These are phyloP conservation scores for Cladochytrium replicatum DNA, from an alignment of 192 early-diverging fungal species.

Conservation along the genomic window DNA sequence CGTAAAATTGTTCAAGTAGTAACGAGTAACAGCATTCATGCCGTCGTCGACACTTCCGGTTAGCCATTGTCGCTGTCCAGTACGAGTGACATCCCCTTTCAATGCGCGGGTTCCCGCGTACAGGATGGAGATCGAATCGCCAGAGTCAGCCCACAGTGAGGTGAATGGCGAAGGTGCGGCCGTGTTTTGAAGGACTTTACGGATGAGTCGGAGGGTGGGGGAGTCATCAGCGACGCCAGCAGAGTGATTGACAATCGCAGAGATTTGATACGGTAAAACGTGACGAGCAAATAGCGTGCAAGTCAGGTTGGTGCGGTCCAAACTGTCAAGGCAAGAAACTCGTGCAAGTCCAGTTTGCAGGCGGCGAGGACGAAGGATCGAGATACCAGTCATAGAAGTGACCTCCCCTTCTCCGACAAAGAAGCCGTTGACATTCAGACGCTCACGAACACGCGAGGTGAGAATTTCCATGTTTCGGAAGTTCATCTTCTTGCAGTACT, in stretches of 20 bases:
- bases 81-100: constrained; percentile 37
- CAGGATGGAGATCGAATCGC: constrained; percentile 39
- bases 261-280: constrained; percentile 38
- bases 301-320: constrained; percentile 48
- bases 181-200: constrained; percentile 22
- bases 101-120: constrained; percentile 49
- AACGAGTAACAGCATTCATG: constrained; percentile 42
- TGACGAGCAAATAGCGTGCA: constrained; percentile 39
- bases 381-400: constrained; percentile 8
- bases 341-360: constrained; percentile 40
- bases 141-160: constrained; percentile 45
- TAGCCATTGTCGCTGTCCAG: constrained; percentile 28
- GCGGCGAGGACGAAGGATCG: constrained; percentile 8
- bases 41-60: constrained; percentile 34
- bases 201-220: constrained; percentile 17
- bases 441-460: constrained; percentile 31
- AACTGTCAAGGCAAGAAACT: constrained; percentile 41
- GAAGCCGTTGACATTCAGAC: constrained; percentile 31
- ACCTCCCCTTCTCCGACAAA: constrained; percentile 39
- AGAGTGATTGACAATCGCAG: constrained; percentile 10
- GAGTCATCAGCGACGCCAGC: constrained; percentile 7
- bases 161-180: constrained; percentile 10
- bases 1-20: constrained; percentile 46
- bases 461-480: constrained; percentile 43
- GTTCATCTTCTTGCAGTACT: constrained; percentile 45